These are phyloP conservation scores for Hortaea werneckii DNA, from an alignment of 2,329 filamentous ascomycete genomes.

Conservation along the genomic window DNA sequence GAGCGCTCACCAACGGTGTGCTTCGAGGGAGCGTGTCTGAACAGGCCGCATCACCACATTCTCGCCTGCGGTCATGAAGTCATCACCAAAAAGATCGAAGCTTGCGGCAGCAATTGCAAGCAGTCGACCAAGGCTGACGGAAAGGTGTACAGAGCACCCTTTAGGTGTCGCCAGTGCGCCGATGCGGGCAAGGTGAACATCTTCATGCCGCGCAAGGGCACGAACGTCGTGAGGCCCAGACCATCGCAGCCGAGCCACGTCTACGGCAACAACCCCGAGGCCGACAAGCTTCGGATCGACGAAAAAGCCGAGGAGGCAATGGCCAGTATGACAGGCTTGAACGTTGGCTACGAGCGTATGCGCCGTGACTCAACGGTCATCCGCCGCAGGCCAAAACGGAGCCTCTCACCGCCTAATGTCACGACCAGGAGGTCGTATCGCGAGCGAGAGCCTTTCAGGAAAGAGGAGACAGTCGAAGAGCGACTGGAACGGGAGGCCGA, in stretches of 20 bases:
- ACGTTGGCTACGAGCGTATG: too few species aligned
- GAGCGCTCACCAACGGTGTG: not conserved
- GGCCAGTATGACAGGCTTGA: not conserved
- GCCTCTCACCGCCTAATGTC: too few species aligned
- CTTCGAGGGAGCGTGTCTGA: not conserved
- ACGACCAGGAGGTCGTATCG: too few species aligned
- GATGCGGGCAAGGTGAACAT: not conserved
- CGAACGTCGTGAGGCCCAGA: not conserved
- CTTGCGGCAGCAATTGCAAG: slow-evolving; percentile 1
- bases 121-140: not conserved
- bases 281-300: not conserved
- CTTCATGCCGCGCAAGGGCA: not conserved
- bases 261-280: not conserved
- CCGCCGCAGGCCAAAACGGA: too few species aligned
- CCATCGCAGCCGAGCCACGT: not conserved
- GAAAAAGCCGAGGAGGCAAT: not conserved
- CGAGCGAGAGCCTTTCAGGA: too few species aligned
- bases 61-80: slow-evolving; percentile 1
- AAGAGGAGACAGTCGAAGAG: too few species aligned
- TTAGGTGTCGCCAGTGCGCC: not conserved
- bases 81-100: not conserved
- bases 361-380: too few species aligned
- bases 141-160: not conserved
- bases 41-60: not conserved
- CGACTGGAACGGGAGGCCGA: too few species aligned